These are phyloP conservation scores for Tilletia setariae DNA, from an alignment of 1,284 basidiomycete species.

Conservation along the genomic window DNA sequence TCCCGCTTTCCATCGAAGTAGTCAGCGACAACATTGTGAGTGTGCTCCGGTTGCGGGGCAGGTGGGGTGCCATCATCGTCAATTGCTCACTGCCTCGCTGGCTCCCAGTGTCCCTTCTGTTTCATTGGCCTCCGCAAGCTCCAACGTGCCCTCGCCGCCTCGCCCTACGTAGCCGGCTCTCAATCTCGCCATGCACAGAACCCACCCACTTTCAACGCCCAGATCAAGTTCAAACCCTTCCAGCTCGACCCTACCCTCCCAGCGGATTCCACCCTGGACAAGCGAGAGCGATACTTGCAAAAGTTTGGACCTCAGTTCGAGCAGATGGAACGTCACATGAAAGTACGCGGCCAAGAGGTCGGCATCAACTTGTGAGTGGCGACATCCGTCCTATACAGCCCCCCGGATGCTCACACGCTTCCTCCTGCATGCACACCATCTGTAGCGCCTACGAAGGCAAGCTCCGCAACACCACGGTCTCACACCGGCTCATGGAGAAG, in stretches of 20 bases:
- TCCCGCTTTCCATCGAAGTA: background rate
- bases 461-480: constrained; percentile 12
- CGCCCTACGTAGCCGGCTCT: background rate
- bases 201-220: background rate
- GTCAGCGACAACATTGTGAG: background rate
- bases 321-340: constrained; percentile 15
- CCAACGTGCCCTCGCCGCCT: constrained; percentile 5
- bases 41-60: too few species aligned
- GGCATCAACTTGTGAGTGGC: constrained; percentile 20
- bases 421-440: too few species aligned
- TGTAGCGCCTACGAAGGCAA: constrained; percentile 18
- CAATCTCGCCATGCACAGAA: background rate
- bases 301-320: constrained; percentile 16
- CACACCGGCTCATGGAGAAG: constrained; percentile 17
- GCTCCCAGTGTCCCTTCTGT: constrained; percentile 18
- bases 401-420: background rate
- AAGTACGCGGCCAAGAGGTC: constrained; percentile 11
- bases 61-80: too few species aligned
- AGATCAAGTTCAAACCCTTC: constrained; percentile 17
- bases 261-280: constrained; percentile 4
- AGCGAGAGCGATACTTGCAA: constrained; percentile 8
- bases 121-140: constrained; percentile 19
- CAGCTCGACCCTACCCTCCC: constrained; percentile 20
- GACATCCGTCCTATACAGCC: background rate
- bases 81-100: background rate